Percentiles rank a stretch among this genome's conserved stretches.
phyloP scores from a whole-genome alignment of 352 stramenopile species.

The Phytophthora sp. region DNA sequence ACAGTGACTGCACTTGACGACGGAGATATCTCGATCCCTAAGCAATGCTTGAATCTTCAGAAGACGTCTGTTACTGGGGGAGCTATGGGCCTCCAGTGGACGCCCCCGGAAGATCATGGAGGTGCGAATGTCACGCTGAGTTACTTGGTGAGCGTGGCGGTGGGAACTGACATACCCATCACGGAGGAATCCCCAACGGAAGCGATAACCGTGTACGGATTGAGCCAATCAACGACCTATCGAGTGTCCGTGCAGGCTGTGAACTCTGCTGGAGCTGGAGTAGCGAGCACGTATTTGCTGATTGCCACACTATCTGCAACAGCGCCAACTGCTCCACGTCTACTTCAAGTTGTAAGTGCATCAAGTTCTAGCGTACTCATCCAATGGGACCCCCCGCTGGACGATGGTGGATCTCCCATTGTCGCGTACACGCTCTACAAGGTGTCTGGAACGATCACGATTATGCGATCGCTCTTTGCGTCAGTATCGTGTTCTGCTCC shows the following conservation, averaged over 20 bases:
- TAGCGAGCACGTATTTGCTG: constrained; percentile 27
- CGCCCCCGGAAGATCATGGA: constrained; percentile 46
- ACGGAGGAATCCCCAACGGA: constrained; percentile 2
- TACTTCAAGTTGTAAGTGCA: constrained; percentile 38
- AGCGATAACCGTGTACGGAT: constrained; percentile 40
- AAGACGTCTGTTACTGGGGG: constrained; percentile 43
- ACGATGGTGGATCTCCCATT: constrained; percentile 53
- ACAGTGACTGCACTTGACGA: constrained; percentile 59
- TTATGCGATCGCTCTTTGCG: constrained; percentile 26
- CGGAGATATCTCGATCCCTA: constrained; percentile 57
- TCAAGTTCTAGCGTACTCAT: constrained; percentile 54
- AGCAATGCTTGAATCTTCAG: constrained; percentile 43
- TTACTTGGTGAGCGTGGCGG: constrained; percentile 40
- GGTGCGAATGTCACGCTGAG: constrained; percentile 28
- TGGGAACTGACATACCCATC: constrained; percentile 12
- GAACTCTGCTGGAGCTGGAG: constrained; percentile 41
- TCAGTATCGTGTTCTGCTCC: constrained; percentile 31
- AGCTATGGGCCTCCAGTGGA: constrained; percentile 51
- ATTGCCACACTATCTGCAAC: constrained; percentile 36
- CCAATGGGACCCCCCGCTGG: constrained; percentile 51
- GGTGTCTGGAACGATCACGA: constrained; percentile 5
- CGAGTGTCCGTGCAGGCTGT: constrained; percentile 38
- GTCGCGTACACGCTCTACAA: constrained; percentile 61
- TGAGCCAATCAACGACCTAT: constrained; percentile 60
- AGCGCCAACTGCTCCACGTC: constrained; percentile 32